Evolutionary conservation across 106 monocot genomes (phyloP), one percentile per base, ranked within the genome.

Genomic region (Vanilla planifolia): DNA sequence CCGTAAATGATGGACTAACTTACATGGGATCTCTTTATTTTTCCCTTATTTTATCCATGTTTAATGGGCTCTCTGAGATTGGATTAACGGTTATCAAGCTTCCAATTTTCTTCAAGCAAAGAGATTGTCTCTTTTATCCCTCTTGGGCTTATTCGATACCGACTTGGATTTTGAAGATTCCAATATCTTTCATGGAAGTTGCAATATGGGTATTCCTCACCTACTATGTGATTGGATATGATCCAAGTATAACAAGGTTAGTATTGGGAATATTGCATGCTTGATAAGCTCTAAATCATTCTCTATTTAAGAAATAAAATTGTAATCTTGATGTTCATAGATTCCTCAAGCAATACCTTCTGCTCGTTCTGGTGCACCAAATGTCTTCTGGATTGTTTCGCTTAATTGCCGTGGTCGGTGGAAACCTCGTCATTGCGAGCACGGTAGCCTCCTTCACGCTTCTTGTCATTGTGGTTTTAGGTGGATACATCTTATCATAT

Each of bases 321-420:
- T 17, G 36, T 8, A 44, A 1, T 46, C 8, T 37, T 33, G 9
- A 48, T 32, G 24, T 28, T 27, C 24, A 33, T 62, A 69, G 71
- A 44, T 60, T 77, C 14, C 66, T 77, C 28, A 65, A 61, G 56
- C 74, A 75, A 22, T 80, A 76, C 59, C 51, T 81, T 8, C 36
- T 81, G 9, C 63, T 81, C 7, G 26, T 81, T n/a, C 21, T 72
- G 16, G 59, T 72, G 3, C 71, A 76, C 52, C 80, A 81, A 28
- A 72, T 76, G 76, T 71, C 80, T 6, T 62, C 80, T 48, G 76
- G 43, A 43, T 36, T 81, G 13, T 80, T 80, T 61, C 68, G 75
- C 5, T 56, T 75, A 23, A 48, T 80, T 26, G 75, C 75, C 20
- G 69, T 64, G 17, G 2, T 75, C 5, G 75, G 75, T 6, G 51